Evolutionary conservation across 1,139 yeast species (phyloP).

Genomic region (Blastobotrys illinoisensis): DNA sequence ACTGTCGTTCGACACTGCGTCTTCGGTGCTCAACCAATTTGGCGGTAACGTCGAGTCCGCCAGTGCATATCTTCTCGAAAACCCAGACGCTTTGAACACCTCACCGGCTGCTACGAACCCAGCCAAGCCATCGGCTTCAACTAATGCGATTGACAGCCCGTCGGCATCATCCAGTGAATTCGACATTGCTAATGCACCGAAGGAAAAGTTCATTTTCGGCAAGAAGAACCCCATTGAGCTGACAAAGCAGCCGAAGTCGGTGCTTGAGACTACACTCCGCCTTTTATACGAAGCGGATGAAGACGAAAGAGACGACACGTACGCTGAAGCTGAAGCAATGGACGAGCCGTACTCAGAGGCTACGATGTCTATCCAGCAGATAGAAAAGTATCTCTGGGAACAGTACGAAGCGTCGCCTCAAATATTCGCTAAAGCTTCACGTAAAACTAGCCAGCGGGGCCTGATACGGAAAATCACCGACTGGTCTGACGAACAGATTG

Average conservation of each 20-base stretch:
- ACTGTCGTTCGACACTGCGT: slow-evolving; percentile 8
- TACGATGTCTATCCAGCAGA: slow-evolving; percentile 25
- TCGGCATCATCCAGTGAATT: background rate
- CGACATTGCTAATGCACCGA: slow-evolving; percentile 2
- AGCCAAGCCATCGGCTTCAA: no score
- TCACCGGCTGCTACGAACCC: no score
- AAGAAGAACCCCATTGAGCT: slow-evolving; percentile 33
- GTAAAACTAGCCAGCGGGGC: slow-evolving; percentile 51
- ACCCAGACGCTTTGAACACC: slow-evolving; percentile 41
- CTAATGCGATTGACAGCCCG: no score
- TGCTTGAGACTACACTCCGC: slow-evolving; percentile 47
- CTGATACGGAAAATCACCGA: slow-evolving; percentile 47
- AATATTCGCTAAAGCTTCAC: slow-evolving; percentile 44
- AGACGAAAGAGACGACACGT: slow-evolving; percentile 78
- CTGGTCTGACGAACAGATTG: slow-evolving; percentile 88
- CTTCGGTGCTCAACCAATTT: slow-evolving; percentile 38
- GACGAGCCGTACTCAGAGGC: slow-evolving; percentile 19
- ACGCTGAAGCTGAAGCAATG: slow-evolving; percentile 59
- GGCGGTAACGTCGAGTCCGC: slow-evolving; percentile 52
- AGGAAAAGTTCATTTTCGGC: slow-evolving; percentile 1
- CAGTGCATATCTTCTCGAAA: slow-evolving; percentile 57
- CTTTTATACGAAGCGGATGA: slow-evolving; percentile 69
- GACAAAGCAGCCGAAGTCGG: slow-evolving; percentile 43
- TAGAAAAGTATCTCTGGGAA: slow-evolving; percentile 54
- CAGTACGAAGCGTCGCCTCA: slow-evolving; percentile 45